phyloP scores from a whole-genome alignment of 1,139 yeast genomes.

The Eremothecium coryli region DNA sequence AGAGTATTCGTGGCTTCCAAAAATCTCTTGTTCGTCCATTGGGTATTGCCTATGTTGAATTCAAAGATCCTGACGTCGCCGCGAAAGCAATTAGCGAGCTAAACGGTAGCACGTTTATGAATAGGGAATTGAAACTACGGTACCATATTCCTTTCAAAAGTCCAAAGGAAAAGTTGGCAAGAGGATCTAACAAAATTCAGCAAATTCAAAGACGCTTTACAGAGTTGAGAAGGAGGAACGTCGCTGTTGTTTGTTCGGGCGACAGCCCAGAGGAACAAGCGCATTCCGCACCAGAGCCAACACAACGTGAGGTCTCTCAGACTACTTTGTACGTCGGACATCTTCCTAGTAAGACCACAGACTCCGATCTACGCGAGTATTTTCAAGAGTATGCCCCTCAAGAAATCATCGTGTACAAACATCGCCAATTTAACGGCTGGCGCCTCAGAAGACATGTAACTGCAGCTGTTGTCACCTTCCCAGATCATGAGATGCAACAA shows the following conservation, averaged over 20 bases:
- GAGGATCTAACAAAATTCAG: slow-evolving; percentile 2
- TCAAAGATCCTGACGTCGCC: slow-evolving; percentile 42
- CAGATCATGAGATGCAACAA: slow-evolving; percentile 36
- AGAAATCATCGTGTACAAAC: slow-evolving; percentile 40
- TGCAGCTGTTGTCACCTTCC: slow-evolving; percentile 48
- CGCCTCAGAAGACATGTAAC: slow-evolving; percentile 31
- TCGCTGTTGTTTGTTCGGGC: slow-evolving; percentile 1
- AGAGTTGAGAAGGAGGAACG: slow-evolving; percentile 10
- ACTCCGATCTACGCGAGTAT: slow-evolving; percentile 36
- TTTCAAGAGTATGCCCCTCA: slow-evolving; percentile 40
- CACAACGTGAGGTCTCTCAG: slow-evolving; percentile 29
- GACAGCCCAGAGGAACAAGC: slow-evolving; percentile 7
- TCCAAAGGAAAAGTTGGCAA: slow-evolving; percentile 2
- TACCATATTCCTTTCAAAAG: slow-evolving; percentile 32
- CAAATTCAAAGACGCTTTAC: slow-evolving; percentile 21
- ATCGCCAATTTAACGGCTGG: slow-evolving; percentile 27
- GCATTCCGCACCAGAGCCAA: neutral
- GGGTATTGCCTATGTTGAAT: slow-evolving; percentile 62
- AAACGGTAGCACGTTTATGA: slow-evolving; percentile 36
- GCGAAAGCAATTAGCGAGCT: slow-evolving; percentile 37
- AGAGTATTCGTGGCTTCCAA: slow-evolving; percentile 41
- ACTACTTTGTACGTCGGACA: slow-evolving; percentile 47
- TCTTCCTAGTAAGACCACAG: slow-evolving; percentile 36
- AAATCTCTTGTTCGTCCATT: slow-evolving; percentile 38
- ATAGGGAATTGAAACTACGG: slow-evolving; percentile 35